These are phyloP conservation scores for Zasmidium citrigriseum DNA, from an alignment of 2,329 filamentous ascomycete species.

Conservation along the genomic window DNA sequence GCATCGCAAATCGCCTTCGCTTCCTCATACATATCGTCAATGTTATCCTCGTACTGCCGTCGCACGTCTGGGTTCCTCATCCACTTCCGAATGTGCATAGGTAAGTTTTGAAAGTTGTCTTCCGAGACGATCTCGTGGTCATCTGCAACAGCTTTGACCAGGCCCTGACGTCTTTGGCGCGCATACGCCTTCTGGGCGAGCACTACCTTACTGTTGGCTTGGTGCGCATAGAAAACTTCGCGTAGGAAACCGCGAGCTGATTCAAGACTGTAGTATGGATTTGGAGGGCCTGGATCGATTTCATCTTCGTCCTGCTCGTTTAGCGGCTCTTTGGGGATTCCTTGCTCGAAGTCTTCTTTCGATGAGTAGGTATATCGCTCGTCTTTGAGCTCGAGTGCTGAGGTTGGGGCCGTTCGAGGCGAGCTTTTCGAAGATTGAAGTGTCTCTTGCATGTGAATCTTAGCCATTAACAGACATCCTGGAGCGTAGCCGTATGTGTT, in stretches of 20 bases:
- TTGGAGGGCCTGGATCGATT: constrained; percentile 18
- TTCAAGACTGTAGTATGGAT: constrained; percentile 23
- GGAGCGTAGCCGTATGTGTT: constrained; percentile 26
- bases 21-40: constrained; percentile 22
- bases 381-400: constrained; percentile 24
- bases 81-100: constrained; percentile 21
- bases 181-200: background rate
- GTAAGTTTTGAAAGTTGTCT: constrained; percentile 1
- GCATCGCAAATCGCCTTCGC: constrained; percentile 33
- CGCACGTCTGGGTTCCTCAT: constrained; percentile 25
- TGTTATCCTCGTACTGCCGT: constrained; percentile 29
- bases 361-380: constrained; percentile 29
- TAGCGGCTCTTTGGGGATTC: constrained; percentile 8
- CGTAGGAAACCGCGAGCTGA: constrained; percentile 24
- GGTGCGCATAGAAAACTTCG: constrained; percentile 28
- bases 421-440: constrained; percentile 24
- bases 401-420: constrained; percentile 14
- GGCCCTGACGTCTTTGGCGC: background rate
- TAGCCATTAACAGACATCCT: constrained; percentile 28
- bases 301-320: constrained; percentile 10
- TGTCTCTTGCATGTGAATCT: constrained; percentile 25
- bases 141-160: background rate
- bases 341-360: constrained; percentile 22
- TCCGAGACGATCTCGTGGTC: constrained; percentile 14
- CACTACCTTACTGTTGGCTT: constrained; percentile 8